phyloP scores from a whole-genome alignment of 1,284 basidiomycete species.

The Ceratobasidium sp. region DNA sequence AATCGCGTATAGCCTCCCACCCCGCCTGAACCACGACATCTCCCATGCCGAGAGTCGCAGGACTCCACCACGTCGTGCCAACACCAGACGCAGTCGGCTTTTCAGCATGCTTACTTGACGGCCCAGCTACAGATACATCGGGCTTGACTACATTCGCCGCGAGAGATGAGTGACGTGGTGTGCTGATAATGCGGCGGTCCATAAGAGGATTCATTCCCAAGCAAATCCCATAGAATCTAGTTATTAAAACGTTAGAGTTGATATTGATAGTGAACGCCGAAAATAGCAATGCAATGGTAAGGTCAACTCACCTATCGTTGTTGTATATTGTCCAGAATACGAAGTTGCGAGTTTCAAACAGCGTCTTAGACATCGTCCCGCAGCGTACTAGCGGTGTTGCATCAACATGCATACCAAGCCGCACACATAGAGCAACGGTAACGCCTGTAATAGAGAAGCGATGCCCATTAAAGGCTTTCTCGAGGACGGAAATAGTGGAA shows the following conservation, averaged over 20 bases:
- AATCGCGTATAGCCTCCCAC: constrained; percentile 37
- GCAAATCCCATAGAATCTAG: constrained; percentile 26
- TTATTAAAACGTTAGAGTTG: neutral
- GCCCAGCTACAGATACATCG: neutral
- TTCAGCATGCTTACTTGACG: neutral
- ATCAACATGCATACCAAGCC: constrained; percentile 39
- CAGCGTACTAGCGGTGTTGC: constrained; percentile 29
- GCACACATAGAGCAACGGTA: constrained; percentile 21
- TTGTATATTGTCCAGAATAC: constrained; percentile 37
- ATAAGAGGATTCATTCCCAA: constrained; percentile 39
- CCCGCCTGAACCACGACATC: constrained; percentile 19
- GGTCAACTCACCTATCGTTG: constrained; percentile 8
- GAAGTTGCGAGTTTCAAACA: constrained; percentile 40
- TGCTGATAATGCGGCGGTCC: constrained; percentile 36
- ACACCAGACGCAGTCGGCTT: constrained; percentile 13
- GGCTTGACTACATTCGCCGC: neutral
- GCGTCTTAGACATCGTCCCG: constrained; percentile 20
- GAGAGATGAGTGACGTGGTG: constrained; percentile 35
- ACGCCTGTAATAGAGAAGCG: constrained; percentile 7
- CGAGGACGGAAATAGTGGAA: neutral
- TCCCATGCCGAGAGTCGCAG: constrained; percentile 28
- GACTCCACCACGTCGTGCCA: constrained; percentile 20
- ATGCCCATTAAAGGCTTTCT: neutral
- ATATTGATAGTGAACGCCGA: neutral
- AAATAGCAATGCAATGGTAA: neutral